phyloP scores from a whole-genome alignment of 73 alveolate species.

The Paramecium caudatum region DNA sequence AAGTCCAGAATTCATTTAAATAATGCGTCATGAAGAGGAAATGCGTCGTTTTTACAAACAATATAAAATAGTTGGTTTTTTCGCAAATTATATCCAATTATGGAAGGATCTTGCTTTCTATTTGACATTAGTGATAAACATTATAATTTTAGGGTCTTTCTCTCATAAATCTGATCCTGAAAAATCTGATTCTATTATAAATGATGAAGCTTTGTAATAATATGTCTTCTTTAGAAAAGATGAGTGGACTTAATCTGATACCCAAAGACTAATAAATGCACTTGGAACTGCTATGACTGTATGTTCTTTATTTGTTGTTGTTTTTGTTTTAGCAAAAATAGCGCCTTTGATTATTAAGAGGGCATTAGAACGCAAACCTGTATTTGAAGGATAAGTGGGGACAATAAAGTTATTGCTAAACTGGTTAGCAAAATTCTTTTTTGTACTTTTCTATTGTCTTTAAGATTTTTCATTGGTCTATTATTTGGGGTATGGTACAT shows the following conservation, averaged over 20 bases:
- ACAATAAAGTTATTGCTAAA: background rate
- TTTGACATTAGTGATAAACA: conserved; percentile 80
- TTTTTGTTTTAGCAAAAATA: conserved; percentile 72
- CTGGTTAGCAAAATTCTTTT: conserved; percentile 42
- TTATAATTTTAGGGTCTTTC: conserved; percentile 83
- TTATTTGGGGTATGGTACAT: conserved; percentile 82
- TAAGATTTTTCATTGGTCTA: conserved; percentile 78
- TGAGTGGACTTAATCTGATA: conserved; percentile 21
- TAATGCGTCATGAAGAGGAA: conserved; percentile 93
- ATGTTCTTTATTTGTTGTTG: conserved; percentile 74
- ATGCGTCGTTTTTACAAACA: conserved; percentile 79
- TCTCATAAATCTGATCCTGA: conserved; percentile 40
- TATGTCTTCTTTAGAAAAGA: conserved; percentile 64
- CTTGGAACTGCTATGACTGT: conserved; percentile 74
- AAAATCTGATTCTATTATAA: background rate
- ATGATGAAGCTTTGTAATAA: conserved; percentile 17
- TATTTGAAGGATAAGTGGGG: conserved; percentile 27
- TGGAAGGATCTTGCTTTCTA: conserved; percentile 91
- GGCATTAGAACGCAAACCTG: conserved; percentile 39
- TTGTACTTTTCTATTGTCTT: conserved; percentile 62
- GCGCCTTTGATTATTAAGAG: conserved; percentile 73
- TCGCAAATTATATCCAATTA: conserved; percentile 83
- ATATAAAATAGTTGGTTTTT: conserved; percentile 80
- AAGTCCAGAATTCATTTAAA: conserved; percentile 93
- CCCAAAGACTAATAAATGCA: conserved; percentile 42